Percentiles rank a stretch among this genome's conserved stretches.
Conservation (phyloP, 371 early-diverging fungal species). For the Mitosporidium daphniae region DNA sequence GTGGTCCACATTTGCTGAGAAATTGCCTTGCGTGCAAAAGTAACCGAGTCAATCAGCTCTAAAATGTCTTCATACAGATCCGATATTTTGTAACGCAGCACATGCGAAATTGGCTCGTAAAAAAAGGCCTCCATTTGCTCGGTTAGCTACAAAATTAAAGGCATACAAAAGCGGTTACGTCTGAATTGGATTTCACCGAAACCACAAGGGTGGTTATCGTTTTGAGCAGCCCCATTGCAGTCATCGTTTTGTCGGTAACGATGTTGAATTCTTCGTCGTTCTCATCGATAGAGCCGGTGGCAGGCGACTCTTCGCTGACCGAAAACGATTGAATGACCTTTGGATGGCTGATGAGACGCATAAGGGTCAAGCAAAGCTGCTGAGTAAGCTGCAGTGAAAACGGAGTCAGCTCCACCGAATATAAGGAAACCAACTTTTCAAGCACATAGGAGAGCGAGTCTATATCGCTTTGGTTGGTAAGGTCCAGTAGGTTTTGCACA, state of each 20-base stretch:
- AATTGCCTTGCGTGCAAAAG: constrained; percentile 29
- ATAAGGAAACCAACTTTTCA: constrained; percentile 49
- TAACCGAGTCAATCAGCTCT: constrained; percentile 43
- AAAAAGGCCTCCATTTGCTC: constrained; percentile 28
- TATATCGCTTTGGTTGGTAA: constrained; percentile 51
- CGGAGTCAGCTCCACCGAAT: constrained; percentile 40
- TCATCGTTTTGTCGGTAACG: constrained; percentile 22
- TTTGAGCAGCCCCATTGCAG: constrained; percentile 50
- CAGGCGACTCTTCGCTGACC: constrained; percentile 8
- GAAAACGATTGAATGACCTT: constrained; percentile 3
- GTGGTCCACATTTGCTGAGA: constrained; percentile 36
- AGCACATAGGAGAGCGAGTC: constrained; percentile 43
- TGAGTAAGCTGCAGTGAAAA: constrained; percentile 42
- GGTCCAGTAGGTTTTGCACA: constrained; percentile 31
- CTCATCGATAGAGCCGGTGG: constrained; percentile 10
- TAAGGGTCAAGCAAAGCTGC: constrained; percentile 14
- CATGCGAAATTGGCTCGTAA: constrained; percentile 19
- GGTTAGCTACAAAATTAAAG: constrained; percentile 16
- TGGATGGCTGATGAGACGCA: constrained; percentile 1
- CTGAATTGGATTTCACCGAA: constrained; percentile 14
- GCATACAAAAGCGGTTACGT: too few relatives aligned
- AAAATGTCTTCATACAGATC: constrained; percentile 46
- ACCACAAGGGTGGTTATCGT: constrained; percentile 38
- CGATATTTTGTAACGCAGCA: constrained; percentile 22
- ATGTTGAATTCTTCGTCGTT: constrained; percentile 9